Conservation (phyloP, 495 filamentous ascomycete genomes). For the Sabuloglossum arenarium region DNA sequence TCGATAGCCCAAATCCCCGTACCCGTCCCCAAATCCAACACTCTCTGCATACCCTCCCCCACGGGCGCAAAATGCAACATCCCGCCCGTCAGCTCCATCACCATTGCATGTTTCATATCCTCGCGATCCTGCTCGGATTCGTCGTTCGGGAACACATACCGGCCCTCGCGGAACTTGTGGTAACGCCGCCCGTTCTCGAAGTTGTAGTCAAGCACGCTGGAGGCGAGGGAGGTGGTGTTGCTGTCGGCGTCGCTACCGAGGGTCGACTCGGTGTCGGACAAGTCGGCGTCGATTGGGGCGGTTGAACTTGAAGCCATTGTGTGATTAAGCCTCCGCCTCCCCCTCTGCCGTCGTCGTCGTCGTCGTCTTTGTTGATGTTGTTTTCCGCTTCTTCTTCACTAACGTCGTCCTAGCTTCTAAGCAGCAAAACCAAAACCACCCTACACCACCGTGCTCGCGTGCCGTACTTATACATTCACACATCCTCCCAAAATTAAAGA, state of each 20-base stretch:
- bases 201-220: slow-evolving; percentile 21
- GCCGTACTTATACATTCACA: too few species aligned
- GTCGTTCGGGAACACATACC: slow-evolving; percentile 15
- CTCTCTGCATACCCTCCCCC: slow-evolving; percentile 28
- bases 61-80: slow-evolving; percentile 38
- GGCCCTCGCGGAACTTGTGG: background rate
- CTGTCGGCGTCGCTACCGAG: background rate
- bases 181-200: slow-evolving; percentile 9
- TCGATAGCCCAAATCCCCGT: slow-evolving; percentile 18
- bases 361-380: too few species aligned
- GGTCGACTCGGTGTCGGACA: background rate
- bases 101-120: slow-evolving; percentile 29
- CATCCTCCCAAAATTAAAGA: too few species aligned
- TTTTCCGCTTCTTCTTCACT: too few species aligned
- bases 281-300: background rate
- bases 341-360: too few species aligned
- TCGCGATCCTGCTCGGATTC: slow-evolving; percentile 19
- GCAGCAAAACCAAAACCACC: too few species aligned
- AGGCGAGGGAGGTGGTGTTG: slow-evolving; percentile 21
- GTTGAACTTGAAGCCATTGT: too few species aligned
- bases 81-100: slow-evolving; percentile 29
- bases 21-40: slow-evolving; percentile 49
- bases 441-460: too few species aligned
- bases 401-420: too few species aligned
- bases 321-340: too few species aligned